Percentiles rank a stretch among this genome's conserved stretches.
Evolutionary conservation across 257 asterid species (phyloP).

Genomic region (Jasminum sambac): DNA sequence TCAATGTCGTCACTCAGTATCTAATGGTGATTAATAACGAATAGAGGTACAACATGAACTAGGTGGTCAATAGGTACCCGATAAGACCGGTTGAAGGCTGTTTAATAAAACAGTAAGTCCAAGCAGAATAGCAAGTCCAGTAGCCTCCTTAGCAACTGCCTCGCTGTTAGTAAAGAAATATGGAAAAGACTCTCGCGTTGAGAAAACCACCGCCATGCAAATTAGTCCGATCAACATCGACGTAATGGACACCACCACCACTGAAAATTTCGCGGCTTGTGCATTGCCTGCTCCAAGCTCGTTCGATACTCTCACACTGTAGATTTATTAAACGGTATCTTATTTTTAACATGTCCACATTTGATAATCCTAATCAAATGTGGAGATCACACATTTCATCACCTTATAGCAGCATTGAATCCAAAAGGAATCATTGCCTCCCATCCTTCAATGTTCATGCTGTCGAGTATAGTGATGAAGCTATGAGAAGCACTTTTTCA

Average conservation of each 20-base stretch:
- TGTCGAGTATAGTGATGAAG: slow-evolving; percentile 28
- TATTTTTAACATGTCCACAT: background rate
- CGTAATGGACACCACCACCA: slow-evolving; percentile 66
- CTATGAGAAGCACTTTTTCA: slow-evolving; percentile 8
- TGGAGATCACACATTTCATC: background rate
- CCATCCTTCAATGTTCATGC: slow-evolving; percentile 86
- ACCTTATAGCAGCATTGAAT: slow-evolving; percentile 91
- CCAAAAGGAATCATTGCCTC: slow-evolving; percentile 75
- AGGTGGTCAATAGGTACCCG: slow-evolving; percentile 43
- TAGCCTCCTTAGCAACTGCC: slow-evolving; percentile 67
- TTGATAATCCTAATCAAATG: background rate
- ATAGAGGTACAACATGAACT: background rate
- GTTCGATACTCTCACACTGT: slow-evolving; percentile 82
- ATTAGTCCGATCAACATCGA: slow-evolving; percentile 51
- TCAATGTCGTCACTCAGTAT: background rate
- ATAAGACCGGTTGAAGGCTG: slow-evolving; percentile 85
- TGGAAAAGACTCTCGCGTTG: slow-evolving; percentile 56
- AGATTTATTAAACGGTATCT: background rate
- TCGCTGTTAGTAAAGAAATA: slow-evolving; percentile 63
- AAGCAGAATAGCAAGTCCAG: slow-evolving; percentile 57
- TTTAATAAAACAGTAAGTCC: slow-evolving; percentile 58
- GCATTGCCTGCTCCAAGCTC: slow-evolving; percentile 87
- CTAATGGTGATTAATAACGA: background rate
- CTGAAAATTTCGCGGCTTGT: slow-evolving; percentile 67
- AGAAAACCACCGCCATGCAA: slow-evolving; percentile 44